A percentile compares a stretch with the other conserved stretches of the same genome.
These are phyloP conservation scores for Ophiostoma perfectum DNA, from an alignment of 2,329 filamentous ascomycete genomes.

Conservation along the genomic window DNA sequence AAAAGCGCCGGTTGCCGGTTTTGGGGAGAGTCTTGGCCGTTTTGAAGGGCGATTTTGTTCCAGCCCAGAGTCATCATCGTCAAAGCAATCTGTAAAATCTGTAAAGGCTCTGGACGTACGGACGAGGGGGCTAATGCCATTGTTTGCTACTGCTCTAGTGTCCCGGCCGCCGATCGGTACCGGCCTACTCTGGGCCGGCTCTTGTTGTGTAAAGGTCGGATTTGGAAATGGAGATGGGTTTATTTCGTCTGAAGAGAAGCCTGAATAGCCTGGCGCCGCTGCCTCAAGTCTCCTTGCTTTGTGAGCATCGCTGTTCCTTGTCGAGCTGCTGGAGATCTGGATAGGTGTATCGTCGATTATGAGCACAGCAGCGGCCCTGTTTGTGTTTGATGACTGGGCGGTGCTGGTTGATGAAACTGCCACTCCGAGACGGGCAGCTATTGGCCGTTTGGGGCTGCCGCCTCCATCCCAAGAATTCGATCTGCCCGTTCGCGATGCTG, in stretches of 20 bases:
- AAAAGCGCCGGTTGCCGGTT: background rate
- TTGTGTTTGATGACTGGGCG: too few species aligned
- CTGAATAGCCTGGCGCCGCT: background rate
- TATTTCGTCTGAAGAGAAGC: conserved; percentile 5
- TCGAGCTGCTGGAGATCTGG: background rate
- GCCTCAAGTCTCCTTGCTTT: background rate
- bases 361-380: conserved; percentile 6
- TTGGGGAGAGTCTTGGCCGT: conserved; percentile 13
- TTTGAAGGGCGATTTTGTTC: background rate
- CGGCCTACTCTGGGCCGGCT: background rate
- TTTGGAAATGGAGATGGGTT: conserved; percentile 1
- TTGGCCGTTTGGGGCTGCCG: background rate
- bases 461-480: background rate
- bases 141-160: background rate
- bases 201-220: background rate
- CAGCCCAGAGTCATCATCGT: background rate
- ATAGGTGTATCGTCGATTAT: conserved; percentile 15
- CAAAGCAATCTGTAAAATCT: background rate
- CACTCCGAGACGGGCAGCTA: too few species aligned
- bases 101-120: background rate
- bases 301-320: background rate
- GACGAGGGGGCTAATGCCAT: background rate
- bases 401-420: background rate
- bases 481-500: background rate
- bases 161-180: background rate